These are phyloP conservation scores for Chlorella vulgaris DNA, from an alignment of 139 green algal species.

Conservation along the genomic window DNA sequence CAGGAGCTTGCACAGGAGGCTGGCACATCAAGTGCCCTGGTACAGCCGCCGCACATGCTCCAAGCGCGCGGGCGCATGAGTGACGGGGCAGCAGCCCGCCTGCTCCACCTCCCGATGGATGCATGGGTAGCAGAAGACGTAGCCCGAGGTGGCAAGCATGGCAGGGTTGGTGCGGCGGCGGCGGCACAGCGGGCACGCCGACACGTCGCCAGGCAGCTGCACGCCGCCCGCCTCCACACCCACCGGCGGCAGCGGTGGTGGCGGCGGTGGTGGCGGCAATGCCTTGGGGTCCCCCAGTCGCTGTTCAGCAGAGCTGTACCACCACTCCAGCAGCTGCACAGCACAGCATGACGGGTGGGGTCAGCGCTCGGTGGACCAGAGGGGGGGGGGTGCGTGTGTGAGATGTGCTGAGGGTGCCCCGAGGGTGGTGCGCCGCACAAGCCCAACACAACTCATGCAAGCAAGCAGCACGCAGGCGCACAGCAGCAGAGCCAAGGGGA, in stretches of 20 bases:
- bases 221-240: constrained; percentile 58
- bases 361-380: too few relatives aligned
- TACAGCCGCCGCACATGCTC: constrained; percentile 86
- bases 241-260: constrained; percentile 57
- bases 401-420: too few relatives aligned
- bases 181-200: constrained; percentile 80
- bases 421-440: too few relatives aligned
- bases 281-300: constrained; percentile 53
- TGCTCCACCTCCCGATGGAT: constrained; percentile 68
- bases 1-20: background rate
- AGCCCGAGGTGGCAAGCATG: constrained; percentile 77
- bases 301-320: constrained; percentile 87
- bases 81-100: constrained; percentile 80
- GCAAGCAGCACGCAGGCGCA: background rate
- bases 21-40: constrained; percentile 47
- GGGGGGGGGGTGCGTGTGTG: too few relatives aligned
- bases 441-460: too few relatives aligned
- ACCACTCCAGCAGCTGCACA: constrained; percentile 88
- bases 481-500: background rate
- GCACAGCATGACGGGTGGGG: background rate
- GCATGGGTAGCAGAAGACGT: constrained; percentile 95
- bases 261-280: constrained; percentile 62
- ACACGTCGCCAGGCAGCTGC: constrained; percentile 67
- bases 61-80: constrained; percentile 56
- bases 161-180: constrained; percentile 78